These are phyloP conservation scores for Glonium stellatum DNA, from an alignment of 495 filamentous ascomycete genomes.

Conservation along the genomic window DNA sequence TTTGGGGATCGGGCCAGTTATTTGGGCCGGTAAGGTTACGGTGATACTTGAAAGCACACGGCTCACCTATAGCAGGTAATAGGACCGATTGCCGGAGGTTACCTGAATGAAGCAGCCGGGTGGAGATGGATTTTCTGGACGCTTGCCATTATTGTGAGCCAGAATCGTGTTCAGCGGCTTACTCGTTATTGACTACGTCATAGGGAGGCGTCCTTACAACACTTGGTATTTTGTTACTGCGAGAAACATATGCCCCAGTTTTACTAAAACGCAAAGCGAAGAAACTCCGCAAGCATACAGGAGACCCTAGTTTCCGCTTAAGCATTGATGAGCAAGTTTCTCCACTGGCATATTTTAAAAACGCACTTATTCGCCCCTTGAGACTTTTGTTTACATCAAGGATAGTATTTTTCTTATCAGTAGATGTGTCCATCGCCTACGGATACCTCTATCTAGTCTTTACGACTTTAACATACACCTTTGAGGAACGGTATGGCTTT, in stretches of 20 bases:
- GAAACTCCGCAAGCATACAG: conserved; percentile 19
- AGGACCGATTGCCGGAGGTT: conserved; percentile 10
- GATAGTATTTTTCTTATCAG: too few relatives aligned
- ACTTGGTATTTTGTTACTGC: conserved; percentile 15
- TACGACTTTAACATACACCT: conserved; percentile 3
- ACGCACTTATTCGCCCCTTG: not conserved
- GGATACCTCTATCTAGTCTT: conserved; percentile 10
- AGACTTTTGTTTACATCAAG: too few relatives aligned
- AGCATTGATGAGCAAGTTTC: conserved; percentile 25
- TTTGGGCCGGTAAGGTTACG: conserved; percentile 16
- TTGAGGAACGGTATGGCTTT: conserved; percentile 5
- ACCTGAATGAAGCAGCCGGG: not conserved
- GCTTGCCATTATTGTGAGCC: not conserved
- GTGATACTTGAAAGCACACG: too few relatives aligned
- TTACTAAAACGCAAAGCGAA: conserved; percentile 22
- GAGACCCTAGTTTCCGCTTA: conserved; percentile 25
- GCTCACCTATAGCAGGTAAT: too few relatives aligned
- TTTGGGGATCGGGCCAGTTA: conserved; percentile 8
- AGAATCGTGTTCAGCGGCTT: conserved; percentile 12
- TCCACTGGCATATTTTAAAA: conserved; percentile 31
- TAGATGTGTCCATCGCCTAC: not conserved
- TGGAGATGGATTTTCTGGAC: not conserved
- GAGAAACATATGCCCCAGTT: conserved; percentile 24
- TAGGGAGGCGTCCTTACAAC: conserved; percentile 13
- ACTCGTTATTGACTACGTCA: conserved; percentile 29